These are phyloP conservation scores for Tylopilus cervinicoccineus DNA, from an alignment of 768 basidiomycete species.

Conservation along the genomic window DNA sequence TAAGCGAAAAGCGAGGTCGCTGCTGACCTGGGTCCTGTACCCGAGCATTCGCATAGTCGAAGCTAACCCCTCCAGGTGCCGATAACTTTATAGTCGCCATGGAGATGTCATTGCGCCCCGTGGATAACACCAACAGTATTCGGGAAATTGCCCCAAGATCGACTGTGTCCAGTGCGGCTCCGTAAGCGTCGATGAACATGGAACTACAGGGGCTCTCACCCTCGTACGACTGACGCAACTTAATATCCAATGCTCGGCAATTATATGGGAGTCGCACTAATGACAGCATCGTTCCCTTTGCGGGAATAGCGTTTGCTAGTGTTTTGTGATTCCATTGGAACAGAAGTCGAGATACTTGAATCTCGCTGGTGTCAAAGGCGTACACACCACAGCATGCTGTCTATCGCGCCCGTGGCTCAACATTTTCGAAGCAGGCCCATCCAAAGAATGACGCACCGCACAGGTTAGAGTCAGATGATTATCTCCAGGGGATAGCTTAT, in stretches of 20 bases:
- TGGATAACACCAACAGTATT: constrained; percentile 54
- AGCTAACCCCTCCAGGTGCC: constrained; percentile 52
- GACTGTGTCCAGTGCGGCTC: constrained; percentile 38
- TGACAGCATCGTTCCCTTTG: constrained; percentile 31
- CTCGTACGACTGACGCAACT: constrained; percentile 51
- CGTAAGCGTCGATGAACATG: constrained; percentile 9
- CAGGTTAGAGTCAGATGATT: constrained; percentile 61
- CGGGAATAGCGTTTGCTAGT: constrained; percentile 16
- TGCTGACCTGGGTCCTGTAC: constrained; percentile 35
- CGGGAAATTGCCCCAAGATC: constrained; percentile 57
- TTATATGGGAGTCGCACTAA: constrained; percentile 65
- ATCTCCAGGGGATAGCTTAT: constrained; percentile 53
- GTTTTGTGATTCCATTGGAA: constrained; percentile 60
- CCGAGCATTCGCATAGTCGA: constrained; percentile 38
- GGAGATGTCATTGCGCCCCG: constrained; percentile 65
- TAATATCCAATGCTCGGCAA: constrained; percentile 56
- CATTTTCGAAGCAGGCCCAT: background rate
- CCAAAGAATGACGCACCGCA: constrained; percentile 48
- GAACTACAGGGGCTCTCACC: constrained; percentile 19
- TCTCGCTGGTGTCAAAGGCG: constrained; percentile 61
- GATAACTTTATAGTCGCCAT: constrained; percentile 51
- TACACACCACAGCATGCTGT: constrained; percentile 69
- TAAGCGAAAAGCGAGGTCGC: constrained; percentile 8
- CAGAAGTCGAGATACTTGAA: constrained; percentile 57
- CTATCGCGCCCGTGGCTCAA: constrained; percentile 25